phyloP scores from a whole-genome alignment of 371 early-diverging fungal genomes.

The Smittium mucronatum region DNA sequence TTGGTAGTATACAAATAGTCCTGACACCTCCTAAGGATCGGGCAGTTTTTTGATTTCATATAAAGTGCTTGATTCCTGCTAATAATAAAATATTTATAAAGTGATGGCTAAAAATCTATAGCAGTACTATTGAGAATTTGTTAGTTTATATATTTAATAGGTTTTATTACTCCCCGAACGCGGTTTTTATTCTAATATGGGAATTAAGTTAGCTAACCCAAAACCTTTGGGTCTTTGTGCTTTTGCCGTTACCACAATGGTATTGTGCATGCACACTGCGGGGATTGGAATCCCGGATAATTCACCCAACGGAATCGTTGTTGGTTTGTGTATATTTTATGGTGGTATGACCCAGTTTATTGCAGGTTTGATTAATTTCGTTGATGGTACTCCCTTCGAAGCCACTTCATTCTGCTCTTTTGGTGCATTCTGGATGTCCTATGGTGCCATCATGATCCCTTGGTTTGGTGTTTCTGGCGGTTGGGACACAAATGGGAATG shows the following conservation, averaged over 20 bases:
- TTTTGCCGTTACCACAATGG: slow-evolving; percentile 65
- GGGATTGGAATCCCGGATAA: slow-evolving; percentile 45
- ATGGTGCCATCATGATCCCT: slow-evolving; percentile 47
- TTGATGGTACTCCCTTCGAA: slow-evolving; percentile 61
- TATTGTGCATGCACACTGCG: slow-evolving; percentile 48
- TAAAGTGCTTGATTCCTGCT: too few relatives aligned
- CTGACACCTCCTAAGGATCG: too few relatives aligned
- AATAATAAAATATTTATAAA: too few relatives aligned
- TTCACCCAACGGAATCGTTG: slow-evolving; percentile 41
- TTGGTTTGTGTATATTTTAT: slow-evolving; percentile 60
- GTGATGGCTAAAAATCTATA: too few relatives aligned
- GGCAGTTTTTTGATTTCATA: too few relatives aligned
- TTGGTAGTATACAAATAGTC: too few relatives aligned
- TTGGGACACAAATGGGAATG: slow-evolving; percentile 30
- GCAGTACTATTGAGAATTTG: too few relatives aligned
- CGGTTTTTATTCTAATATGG: too few relatives aligned
- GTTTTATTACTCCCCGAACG: too few relatives aligned
- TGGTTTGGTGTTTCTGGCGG: slow-evolving; percentile 35
- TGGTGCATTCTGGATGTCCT: slow-evolving; percentile 69
- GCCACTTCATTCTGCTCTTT: slow-evolving; percentile 67
- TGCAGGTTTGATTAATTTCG: slow-evolving; percentile 74
- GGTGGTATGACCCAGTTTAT: slow-evolving; percentile 62
- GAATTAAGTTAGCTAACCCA: too few relatives aligned
- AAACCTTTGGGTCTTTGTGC: slow-evolving; percentile 59
- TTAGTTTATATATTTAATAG: too few relatives aligned